Conservation (phyloP, 1,284 basidiomycete genomes). For the Ceratobasidium sp. region DNA sequence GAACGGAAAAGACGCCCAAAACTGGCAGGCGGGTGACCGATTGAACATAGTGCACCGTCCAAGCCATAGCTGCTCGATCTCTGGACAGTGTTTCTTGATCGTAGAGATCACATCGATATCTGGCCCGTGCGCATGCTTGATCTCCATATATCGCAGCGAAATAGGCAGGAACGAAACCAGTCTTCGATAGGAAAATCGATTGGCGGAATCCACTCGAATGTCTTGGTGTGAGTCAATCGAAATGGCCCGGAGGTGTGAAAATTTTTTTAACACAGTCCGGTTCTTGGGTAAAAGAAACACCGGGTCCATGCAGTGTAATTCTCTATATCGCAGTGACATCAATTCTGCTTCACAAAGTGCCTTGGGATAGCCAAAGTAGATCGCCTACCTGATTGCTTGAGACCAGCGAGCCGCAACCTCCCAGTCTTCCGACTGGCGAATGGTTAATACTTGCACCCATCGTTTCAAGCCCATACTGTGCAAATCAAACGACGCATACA, state of each 20-base stretch:
- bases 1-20: slow-evolving; percentile 30
- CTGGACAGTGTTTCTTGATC: slow-evolving; percentile 6
- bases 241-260: not conserved
- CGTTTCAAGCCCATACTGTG: slow-evolving; percentile 15
- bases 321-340: not conserved
- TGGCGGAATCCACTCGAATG: not conserved
- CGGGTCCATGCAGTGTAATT: slow-evolving; percentile 29
- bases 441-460: slow-evolving; percentile 22
- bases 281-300: not conserved
- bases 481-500: not conserved
- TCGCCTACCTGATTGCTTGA: not conserved
- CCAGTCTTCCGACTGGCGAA: slow-evolving; percentile 25
- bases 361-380: not conserved
- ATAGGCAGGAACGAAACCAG: slow-evolving; percentile 8
- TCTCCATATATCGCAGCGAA: slow-evolving; percentile 17
- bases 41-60: slow-evolving; percentile 41
- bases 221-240: slow-evolving; percentile 24
- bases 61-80: slow-evolving; percentile 16
- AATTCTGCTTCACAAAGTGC: not conserved
- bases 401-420: not conserved
- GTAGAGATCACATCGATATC: slow-evolving; percentile 14
- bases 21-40: slow-evolving; percentile 26
- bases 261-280: not conserved
- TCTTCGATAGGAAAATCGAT: slow-evolving; percentile 17
- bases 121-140: slow-evolving; percentile 16